A percentile compares a stretch with the other conserved stretches of the same genome.
Conservation (phyloP, 2,329 filamentous ascomycete species). For the Botrytis paeoniae region DNA sequence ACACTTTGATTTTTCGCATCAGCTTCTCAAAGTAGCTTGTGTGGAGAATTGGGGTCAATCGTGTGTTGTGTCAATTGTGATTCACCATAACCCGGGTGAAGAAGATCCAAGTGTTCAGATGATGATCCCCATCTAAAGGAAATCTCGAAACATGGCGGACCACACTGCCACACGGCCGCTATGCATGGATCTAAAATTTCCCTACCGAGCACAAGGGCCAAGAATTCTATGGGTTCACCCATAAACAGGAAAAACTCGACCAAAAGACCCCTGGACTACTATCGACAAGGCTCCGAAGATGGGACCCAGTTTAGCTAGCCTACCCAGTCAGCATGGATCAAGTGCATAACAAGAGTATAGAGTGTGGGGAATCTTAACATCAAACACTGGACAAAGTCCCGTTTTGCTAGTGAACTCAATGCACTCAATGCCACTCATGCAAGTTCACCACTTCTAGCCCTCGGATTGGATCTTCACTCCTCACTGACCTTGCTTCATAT, state of each 20-base stretch:
- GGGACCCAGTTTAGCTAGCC: conserved; percentile 21
- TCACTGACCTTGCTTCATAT: conserved; percentile 24
- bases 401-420: conserved; percentile 35
- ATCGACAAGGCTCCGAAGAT: conserved; percentile 36
- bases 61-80: conserved; percentile 31
- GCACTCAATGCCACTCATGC: conserved; percentile 33
- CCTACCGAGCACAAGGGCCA: conserved; percentile 23
- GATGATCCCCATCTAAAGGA: conserved; percentile 31
- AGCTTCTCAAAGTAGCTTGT: conserved; percentile 17
- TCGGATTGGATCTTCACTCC: conserved; percentile 9
- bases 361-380: conserved; percentile 38
- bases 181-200: conserved; percentile 25
- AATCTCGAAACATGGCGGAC: conserved; percentile 30
- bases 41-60: conserved; percentile 16
- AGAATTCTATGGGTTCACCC: conserved; percentile 28
- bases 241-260: conserved; percentile 28
- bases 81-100: conserved; percentile 32
- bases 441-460: conserved; percentile 18
- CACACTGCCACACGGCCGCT: conserved; percentile 27
- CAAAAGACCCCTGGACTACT: conserved; percentile 31
- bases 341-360: conserved; percentile 23
- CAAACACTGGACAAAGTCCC: conserved; percentile 37
- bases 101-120: conserved; percentile 37
- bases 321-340: conserved; percentile 30
- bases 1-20: conserved; percentile 11